Evolutionary conservation across 2,329 filamentous ascomycete genomes (phyloP), one percentile per base, ranked within the genome.

Genomic region (Epichloe hybrida): DNA sequence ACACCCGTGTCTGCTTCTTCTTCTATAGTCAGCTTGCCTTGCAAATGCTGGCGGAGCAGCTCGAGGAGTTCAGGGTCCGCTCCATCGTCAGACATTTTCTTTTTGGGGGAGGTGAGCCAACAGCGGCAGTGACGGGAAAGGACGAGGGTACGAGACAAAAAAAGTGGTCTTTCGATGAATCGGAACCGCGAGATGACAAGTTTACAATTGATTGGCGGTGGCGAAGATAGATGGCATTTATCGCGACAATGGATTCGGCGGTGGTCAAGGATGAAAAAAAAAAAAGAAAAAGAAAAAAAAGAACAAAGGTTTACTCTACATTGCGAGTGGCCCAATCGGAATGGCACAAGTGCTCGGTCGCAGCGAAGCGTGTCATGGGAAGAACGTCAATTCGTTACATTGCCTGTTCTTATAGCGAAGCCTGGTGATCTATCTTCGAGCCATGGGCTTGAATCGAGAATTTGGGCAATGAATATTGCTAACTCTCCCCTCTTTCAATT

Each of bases 41-140:
- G 69, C 43, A 94, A 75, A 55, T 89, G 87, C 65, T 93, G 81
- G 49, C 89, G 84, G 13, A 97, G 78, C 20, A 96, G 82, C 58
- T 83, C 88, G 20, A 96, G 75, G 44, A 97, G 81, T 68, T 96
- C 90, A 40, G 79, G 84, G 63, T 96, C 91, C 46, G 84, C 83
- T 66, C 95, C 91, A 67, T 95, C 88, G 72, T 96, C 89, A 45
- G 88, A 94, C 86, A 94, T 41, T n/a, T n/a, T 53, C 31, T 46
- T 46, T 39, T 39, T 8, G 31, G 4, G 4, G 34, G 13, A 34
- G 23, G 23, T 6, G 23, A 49, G 35, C 41, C 34, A 41, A 13
- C 11, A 23, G n/a, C 27, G 5, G 59, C 46, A 71, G 54, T 46
- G 5, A 20, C 23, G 21, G 15, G 17, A 44, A 17, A 11, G 27